Evolutionary conservation across 345 rosid genomes (phyloP).

Genomic region (Bruguiera gymnorhiza): DNA sequence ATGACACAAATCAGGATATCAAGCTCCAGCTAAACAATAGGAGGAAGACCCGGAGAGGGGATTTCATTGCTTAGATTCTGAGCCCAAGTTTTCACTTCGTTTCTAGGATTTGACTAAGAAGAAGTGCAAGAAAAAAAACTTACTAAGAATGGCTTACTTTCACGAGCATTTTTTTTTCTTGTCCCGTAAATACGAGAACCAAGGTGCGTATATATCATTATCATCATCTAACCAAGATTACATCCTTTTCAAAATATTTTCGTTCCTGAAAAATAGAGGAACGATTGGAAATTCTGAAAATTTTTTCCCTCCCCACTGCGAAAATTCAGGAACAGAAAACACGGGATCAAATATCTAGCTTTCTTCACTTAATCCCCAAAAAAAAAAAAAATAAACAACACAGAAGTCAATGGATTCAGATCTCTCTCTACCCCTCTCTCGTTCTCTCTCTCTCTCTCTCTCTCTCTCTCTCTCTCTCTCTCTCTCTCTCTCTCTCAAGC

Average conservation of each 20-base stretch:
- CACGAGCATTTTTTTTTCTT: background rate
- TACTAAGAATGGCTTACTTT: background rate
- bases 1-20: constrained; percentile 1
- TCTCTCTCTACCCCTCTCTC: background rate
- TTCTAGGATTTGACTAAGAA: constrained; percentile 2
- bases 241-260: background rate
- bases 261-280: background rate
- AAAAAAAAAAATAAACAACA: constrained; percentile 3
- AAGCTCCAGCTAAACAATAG: constrained; percentile 6
- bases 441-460: too few species aligned
- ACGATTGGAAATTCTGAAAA: background rate
- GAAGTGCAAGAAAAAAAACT: background rate
- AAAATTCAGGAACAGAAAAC: background rate
- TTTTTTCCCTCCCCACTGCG: too few species aligned
- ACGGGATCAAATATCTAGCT: constrained; percentile 14
- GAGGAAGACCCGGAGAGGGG: background rate
- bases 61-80: constrained; percentile 3
- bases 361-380: background rate
- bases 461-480: too few species aligned
- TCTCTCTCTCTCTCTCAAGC: too few species aligned
- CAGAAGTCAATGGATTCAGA: constrained; percentile 3
- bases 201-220: background rate
- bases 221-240: background rate
- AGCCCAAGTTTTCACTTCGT: background rate
- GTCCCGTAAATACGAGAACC: background rate